phyloP scores from a whole-genome alignment of 2,329 filamentous ascomycete species.

The Verticillium zaregamsianum region DNA sequence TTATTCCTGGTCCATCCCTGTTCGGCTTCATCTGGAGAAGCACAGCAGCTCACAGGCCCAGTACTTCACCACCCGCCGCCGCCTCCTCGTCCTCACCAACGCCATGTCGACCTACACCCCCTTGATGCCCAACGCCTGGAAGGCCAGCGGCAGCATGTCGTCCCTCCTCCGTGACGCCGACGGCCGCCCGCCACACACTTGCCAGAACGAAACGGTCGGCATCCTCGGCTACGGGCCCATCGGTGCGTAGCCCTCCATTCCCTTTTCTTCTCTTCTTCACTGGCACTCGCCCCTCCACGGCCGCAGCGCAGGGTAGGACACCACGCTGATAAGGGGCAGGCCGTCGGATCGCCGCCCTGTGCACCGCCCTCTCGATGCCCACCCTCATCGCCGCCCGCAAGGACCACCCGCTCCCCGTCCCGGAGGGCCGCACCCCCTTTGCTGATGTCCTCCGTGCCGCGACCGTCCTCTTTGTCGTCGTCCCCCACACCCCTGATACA shows the following conservation, averaged over 20 bases:
- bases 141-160: slow-evolving; percentile 11
- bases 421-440: slow-evolving; percentile 11
- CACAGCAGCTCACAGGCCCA: not conserved
- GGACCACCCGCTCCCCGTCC: not conserved
- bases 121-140: slow-evolving; percentile 11
- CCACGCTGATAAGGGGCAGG: slow-evolving; percentile 1
- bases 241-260: slow-evolving; percentile 2
- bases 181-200: slow-evolving; percentile 19
- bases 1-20: not conserved
- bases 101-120: slow-evolving; percentile 11
- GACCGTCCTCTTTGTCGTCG: slow-evolving; percentile 19
- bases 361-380: slow-evolving; percentile 16
- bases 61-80: slow-evolving; percentile 17
- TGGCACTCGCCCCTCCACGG: no score
- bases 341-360: slow-evolving; percentile 16
- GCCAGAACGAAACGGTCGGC: slow-evolving; percentile 19
- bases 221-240: slow-evolving; percentile 22
- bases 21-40: not conserved
- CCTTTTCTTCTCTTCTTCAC: not conserved
- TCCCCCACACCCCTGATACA: slow-evolving; percentile 16
- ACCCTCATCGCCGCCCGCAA: slow-evolving; percentile 19
- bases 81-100: slow-evolving; percentile 15
- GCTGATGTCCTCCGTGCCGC: slow-evolving; percentile 15
- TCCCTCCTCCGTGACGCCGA: slow-evolving; percentile 12
- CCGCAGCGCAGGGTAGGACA: no score